Evolutionary conservation across 1,284 basidiomycete species (phyloP).

Genomic region (Cryptococcus maquisensis): DNA sequence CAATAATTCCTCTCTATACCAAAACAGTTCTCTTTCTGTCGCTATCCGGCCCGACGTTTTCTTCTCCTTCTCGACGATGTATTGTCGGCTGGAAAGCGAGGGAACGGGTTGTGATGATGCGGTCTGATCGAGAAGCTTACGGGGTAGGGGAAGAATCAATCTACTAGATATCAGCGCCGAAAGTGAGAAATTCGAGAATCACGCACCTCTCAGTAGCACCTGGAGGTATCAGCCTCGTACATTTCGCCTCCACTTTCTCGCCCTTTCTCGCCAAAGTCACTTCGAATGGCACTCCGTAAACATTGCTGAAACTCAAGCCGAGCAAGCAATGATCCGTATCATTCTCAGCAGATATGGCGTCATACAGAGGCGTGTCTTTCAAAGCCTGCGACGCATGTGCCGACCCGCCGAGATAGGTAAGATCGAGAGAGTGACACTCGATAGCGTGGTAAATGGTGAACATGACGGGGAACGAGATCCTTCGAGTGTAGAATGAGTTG

Average conservation of each 20-base stretch:
- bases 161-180: slow-evolving; percentile 48
- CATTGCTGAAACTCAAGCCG: slow-evolving; percentile 79
- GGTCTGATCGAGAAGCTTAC: slow-evolving; percentile 60
- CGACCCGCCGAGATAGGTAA: slow-evolving; percentile 52
- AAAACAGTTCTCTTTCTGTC: slow-evolving; percentile 73
- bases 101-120: slow-evolving; percentile 67
- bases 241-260: background rate
- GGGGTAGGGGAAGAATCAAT: slow-evolving; percentile 71
- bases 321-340: slow-evolving; percentile 74
- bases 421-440: slow-evolving; percentile 73
- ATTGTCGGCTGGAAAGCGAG: slow-evolving; percentile 80
- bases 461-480: slow-evolving; percentile 74
- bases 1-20: slow-evolving; percentile 86
- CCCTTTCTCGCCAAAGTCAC: slow-evolving; percentile 58
- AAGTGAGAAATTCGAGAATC: background rate
- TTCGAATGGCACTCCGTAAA: slow-evolving; percentile 82
- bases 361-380: background rate
- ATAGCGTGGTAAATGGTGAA: slow-evolving; percentile 92
- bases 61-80: slow-evolving; percentile 73
- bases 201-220: slow-evolving; percentile 74
- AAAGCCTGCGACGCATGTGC: background rate
- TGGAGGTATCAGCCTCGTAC: slow-evolving; percentile 65
- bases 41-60: slow-evolving; percentile 60
- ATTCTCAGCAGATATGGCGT: slow-evolving; percentile 44
- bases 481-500: slow-evolving; percentile 67